Percentiles rank a stretch among this genome's conserved stretches.
phyloP scores from a whole-genome alignment of 495 filamentous ascomycete genomes.

The Penicillium goetzii region DNA sequence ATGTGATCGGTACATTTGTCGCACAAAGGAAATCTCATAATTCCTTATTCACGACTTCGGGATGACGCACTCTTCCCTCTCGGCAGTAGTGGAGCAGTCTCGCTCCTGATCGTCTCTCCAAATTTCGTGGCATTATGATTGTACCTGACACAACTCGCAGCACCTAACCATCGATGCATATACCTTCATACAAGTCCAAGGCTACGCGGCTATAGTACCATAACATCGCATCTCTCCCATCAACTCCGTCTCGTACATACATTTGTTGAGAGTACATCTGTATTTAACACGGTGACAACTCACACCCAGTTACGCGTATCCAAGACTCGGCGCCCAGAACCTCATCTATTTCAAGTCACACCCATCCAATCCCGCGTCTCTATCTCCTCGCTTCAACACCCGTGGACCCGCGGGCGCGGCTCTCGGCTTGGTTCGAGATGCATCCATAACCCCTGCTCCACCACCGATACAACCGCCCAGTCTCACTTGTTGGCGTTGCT shows the following conservation, averaged over 20 bases:
- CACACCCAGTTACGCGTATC: too few species aligned
- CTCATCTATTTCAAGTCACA: background rate
- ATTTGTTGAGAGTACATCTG: background rate
- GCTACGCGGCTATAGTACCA: background rate
- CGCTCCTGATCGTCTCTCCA: background rate
- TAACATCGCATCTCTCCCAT: background rate
- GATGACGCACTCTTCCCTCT: constrained; percentile 20
- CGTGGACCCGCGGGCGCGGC: background rate
- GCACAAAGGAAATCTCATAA: background rate
- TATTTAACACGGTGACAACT: background rate
- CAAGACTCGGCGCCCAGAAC: background rate
- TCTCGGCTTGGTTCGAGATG: background rate
- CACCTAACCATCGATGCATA: background rate
- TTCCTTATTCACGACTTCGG: constrained; percentile 8
- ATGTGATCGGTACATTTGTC: background rate
- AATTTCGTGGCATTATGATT: background rate
- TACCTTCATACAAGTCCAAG: background rate
- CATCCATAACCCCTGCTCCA: background rate
- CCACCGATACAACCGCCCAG: background rate
- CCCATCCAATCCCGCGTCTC: background rate
- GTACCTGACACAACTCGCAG: background rate
- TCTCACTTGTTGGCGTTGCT: background rate
- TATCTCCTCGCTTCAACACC: background rate
- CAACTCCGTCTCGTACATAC: too few species aligned
- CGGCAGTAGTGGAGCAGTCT: constrained; percentile 13